Evolutionary conservation across 805 yeast genomes (phyloP).

Genomic region (Wickerhamiella allomyrinae): DNA sequence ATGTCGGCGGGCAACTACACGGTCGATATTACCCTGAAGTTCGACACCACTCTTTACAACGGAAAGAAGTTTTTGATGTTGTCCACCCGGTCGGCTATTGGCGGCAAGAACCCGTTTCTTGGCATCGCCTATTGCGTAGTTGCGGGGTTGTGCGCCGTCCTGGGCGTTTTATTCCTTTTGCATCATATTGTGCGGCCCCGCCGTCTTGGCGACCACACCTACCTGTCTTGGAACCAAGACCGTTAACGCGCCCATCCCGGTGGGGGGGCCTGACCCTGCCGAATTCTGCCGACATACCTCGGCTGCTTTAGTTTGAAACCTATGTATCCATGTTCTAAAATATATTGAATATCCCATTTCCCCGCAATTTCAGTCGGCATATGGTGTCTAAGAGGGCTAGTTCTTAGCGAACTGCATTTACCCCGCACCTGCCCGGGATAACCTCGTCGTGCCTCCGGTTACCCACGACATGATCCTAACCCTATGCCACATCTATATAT

Average conservation of each 20-base stretch:
- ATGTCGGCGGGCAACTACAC: conserved; percentile 56
- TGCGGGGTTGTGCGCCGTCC: conserved; percentile 58
- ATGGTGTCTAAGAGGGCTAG: too few species aligned
- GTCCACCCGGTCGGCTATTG: conserved; percentile 69
- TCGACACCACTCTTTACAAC: conserved; percentile 69
- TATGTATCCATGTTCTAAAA: too few species aligned
- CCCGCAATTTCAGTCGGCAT: too few species aligned
- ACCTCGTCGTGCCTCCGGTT: too few species aligned
- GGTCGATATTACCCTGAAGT: conserved; percentile 55
- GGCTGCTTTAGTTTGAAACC: too few species aligned
- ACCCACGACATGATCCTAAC: too few species aligned
- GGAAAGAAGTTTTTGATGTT: conserved; percentile 78
- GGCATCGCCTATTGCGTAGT: conserved; percentile 78
- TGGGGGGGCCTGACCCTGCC: too few species aligned
- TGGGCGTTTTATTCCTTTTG: conserved; percentile 60
- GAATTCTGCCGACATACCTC: too few species aligned
- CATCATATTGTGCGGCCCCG: conserved; percentile 80
- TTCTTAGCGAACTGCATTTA: too few species aligned
- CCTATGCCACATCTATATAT: too few species aligned
- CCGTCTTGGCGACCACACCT: conserved; percentile 68
- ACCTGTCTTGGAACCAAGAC: conserved; percentile 32
- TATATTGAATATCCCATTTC: too few species aligned
- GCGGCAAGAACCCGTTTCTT: conserved; percentile 73
- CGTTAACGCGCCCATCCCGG: background rate
- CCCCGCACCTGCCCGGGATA: too few species aligned